Conservation (phyloP, 2,329 filamentous ascomycete genomes). For the Diplodia corticola region DNA sequence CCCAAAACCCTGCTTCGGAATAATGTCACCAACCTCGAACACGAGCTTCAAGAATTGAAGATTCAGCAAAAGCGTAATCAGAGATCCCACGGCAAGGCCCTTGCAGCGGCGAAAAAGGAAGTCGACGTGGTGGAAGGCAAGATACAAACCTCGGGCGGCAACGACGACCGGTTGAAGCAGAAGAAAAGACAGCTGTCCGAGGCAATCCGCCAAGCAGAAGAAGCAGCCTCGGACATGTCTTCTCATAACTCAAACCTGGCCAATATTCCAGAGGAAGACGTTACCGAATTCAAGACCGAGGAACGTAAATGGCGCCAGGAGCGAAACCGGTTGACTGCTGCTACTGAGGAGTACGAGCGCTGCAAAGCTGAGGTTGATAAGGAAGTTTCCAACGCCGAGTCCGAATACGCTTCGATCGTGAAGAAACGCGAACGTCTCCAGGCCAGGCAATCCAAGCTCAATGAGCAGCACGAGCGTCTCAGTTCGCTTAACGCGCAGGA, state of each 20-base stretch:
- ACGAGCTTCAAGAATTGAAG: constrained; percentile 69
- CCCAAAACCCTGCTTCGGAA: constrained; percentile 75
- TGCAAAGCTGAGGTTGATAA: constrained; percentile 64
- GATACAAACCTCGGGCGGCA: constrained; percentile 66
- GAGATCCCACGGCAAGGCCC: constrained; percentile 71
- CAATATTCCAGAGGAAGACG: constrained; percentile 63
- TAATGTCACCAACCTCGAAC: constrained; percentile 71
- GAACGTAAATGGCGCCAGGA: constrained; percentile 61
- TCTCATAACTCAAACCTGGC: constrained; percentile 65
- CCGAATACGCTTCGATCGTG: constrained; percentile 63
- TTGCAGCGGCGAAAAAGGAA: constrained; percentile 69
- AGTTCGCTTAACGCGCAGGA: constrained; percentile 67
- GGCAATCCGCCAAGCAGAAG: constrained; percentile 69
- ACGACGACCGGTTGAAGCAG: constrained; percentile 73
- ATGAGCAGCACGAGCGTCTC: constrained; percentile 70
- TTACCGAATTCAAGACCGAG: constrained; percentile 57
- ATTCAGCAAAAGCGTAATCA: constrained; percentile 68
- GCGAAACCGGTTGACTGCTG: constrained; percentile 51
- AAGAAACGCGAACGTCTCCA: constrained; percentile 73
- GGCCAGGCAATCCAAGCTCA: constrained; percentile 69
- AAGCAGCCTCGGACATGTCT: constrained; percentile 59
- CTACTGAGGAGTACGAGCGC: constrained; percentile 59
- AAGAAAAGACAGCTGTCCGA: constrained; percentile 74
- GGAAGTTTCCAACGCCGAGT: constrained; percentile 62
- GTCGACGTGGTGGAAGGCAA: constrained; percentile 68